Evolutionary conservation across 2,329 filamentous ascomycete species (phyloP), one percentile per base, ranked within the genome.

Genomic region (Thermoascus crustaceus): DNA sequence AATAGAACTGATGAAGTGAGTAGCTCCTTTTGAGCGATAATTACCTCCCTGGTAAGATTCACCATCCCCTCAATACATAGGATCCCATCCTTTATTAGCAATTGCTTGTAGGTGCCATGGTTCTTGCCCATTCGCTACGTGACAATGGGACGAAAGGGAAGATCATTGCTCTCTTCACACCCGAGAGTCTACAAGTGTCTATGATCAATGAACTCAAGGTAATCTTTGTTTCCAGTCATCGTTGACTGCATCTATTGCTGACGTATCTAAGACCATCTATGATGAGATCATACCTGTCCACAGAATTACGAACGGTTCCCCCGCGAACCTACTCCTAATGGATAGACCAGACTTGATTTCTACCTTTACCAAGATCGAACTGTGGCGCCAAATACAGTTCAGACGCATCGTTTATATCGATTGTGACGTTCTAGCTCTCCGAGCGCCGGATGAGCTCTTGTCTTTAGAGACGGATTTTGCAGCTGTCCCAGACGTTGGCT

Each of bases 321-420:
- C 85, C 3, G 78, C 78, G 39, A 96, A 96, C 54, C 76, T 98
- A 38, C 79, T 82, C 60, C 75, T 96, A 37, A 95, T 98, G 88
- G 80, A 87, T 57, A 84, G 91, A 35, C 75, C 80, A 44, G 91
- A 98, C 55, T 73, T 98, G 33, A 80, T 89, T 54, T 89, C 87
- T 18, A 84, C 88, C 44, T 96, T 96, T 56, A 96, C 91, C 48
- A 98, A 98, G 68, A 88, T 98, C 63, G 80, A 85, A 47, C 72
- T 98, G 11, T 98, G 91, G 91, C 84, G 81, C 46, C 83, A 88
- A 62, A 81, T 77, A 3, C 86, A 94, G 55, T 98, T 89, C 61
- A 78, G 81, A 46, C 89, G 82, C 64, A 85, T 98, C 38, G 84
- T 98, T 39, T 98, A 96, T 61, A 72, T 98, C 44, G 91, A 98